A percentile compares a stretch with the other conserved stretches of the same genome.
Conservation (phyloP, 2,329 filamentous ascomycete genomes). For the Alternaria burnsii region DNA sequence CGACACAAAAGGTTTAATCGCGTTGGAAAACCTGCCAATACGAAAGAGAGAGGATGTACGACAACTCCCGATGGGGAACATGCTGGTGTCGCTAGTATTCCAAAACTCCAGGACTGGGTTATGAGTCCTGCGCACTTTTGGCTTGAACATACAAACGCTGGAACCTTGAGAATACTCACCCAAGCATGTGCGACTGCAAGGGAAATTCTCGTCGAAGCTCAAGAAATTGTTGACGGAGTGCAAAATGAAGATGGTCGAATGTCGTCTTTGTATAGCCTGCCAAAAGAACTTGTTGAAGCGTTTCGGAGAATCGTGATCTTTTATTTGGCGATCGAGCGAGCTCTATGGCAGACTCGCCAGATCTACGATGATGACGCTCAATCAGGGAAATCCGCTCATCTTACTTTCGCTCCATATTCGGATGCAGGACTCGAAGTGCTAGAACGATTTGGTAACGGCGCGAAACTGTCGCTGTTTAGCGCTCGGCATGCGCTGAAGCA, state of each 20-base stretch:
- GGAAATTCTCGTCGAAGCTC: conserved; percentile 20
- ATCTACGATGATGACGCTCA: conserved; percentile 1
- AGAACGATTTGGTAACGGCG: conserved; percentile 27
- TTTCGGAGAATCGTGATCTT: conserved; percentile 35
- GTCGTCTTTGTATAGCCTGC: conserved; percentile 38
- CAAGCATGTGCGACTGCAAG: conserved; percentile 20
- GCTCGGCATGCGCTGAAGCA: conserved; percentile 37
- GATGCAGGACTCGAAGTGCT: conserved; percentile 27
- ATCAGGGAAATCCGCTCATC: background rate
- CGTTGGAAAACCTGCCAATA: background rate
- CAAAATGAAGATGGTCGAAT: conserved; percentile 34
- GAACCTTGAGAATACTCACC: conserved; percentile 24
- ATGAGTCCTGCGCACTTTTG: conserved; percentile 26
- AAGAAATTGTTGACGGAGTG: conserved; percentile 40
- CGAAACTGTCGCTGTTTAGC: conserved; percentile 15
- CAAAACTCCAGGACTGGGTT: conserved; percentile 33
- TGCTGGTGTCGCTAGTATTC: too few species aligned
- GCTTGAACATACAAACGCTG: conserved; percentile 32
- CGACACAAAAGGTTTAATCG: conserved; percentile 19
- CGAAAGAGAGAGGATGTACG: background rate
- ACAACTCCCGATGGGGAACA: too few species aligned
- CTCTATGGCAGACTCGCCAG: conserved; percentile 28
- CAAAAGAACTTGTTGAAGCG: conserved; percentile 30
- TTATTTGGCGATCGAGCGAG: conserved; percentile 39
- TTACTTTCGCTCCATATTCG: conserved; percentile 5